These are phyloP conservation scores for Oemleria cerasiformis DNA, from an alignment of 306 rosid species.

Conservation along the genomic window DNA sequence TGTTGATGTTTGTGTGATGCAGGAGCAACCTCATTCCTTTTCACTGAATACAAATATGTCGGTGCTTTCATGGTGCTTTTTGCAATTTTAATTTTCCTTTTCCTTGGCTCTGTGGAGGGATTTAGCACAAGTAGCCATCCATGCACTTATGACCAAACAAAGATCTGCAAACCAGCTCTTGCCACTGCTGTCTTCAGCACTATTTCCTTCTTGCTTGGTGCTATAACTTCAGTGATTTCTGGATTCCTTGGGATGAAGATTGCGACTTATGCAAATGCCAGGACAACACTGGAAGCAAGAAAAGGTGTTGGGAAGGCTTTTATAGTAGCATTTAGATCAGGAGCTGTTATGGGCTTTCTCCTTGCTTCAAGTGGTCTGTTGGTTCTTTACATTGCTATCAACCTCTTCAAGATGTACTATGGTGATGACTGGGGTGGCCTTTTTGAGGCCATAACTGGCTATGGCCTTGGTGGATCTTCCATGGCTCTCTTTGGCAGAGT, in stretches of 20 bases:
- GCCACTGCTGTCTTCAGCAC: constrained; percentile 87
- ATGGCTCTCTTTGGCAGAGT: constrained; percentile 99
- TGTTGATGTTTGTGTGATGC: constrained; percentile 28
- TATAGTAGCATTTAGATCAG: constrained; percentile 82
- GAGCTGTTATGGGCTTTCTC: constrained; percentile 98
- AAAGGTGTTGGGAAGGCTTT: constrained; percentile 97
- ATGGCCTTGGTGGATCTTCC: constrained; percentile 98
- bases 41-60: constrained; percentile 74
- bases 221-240: constrained; percentile 72
- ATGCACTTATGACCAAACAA: constrained; percentile 63
- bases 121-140: constrained; percentile 71
- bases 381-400: constrained; percentile 77
- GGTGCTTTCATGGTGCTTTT: constrained; percentile 83
- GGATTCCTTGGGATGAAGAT: constrained; percentile 99
- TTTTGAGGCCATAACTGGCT: constrained; percentile 94
- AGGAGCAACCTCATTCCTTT: constrained; percentile 97
- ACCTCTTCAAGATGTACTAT: constrained; percentile 77
- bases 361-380: constrained; percentile 94
- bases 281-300: constrained; percentile 90
- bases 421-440: constrained; percentile 98
- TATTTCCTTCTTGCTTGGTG: constrained; percentile 78
- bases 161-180: constrained; percentile 81
- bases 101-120: constrained; percentile 96
- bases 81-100: constrained; percentile 76
- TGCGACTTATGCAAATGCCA: constrained; percentile 94